phyloP scores from a whole-genome alignment of 352 stramenopile genomes.

The Nothophytophthora sp. region DNA sequence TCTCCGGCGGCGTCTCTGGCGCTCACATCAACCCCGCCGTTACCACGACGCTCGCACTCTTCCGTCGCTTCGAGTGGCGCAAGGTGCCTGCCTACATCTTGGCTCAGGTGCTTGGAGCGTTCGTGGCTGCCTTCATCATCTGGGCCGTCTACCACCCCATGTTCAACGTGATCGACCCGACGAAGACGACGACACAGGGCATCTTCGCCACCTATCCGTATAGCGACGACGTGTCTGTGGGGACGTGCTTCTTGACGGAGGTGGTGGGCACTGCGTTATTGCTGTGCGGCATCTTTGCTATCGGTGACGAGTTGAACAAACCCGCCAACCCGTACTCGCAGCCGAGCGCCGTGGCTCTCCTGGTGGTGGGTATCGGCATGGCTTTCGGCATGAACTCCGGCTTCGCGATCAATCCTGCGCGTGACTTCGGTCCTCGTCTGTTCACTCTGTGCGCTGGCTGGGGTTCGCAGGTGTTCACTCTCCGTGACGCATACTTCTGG shows the following conservation, averaged over 20 bases:
- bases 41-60: slow-evolving; percentile 35
- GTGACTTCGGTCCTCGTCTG: slow-evolving; percentile 32
- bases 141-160: slow-evolving; percentile 40
- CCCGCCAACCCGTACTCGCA: slow-evolving; percentile 22
- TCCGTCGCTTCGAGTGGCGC: slow-evolving; percentile 28
- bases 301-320: slow-evolving; percentile 33
- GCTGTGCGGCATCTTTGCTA: slow-evolving; percentile 35
- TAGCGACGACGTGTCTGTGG: slow-evolving; percentile 14
- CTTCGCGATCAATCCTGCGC: slow-evolving; percentile 17
- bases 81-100: slow-evolving; percentile 35
- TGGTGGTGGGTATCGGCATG: slow-evolving; percentile 44
- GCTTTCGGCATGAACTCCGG: slow-evolving; percentile 48
- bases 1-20: slow-evolving; percentile 30
- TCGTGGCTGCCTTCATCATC: slow-evolving; percentile 26
- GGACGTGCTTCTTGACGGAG: slow-evolving; percentile 26
- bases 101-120: slow-evolving; percentile 31
- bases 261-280: slow-evolving; percentile 29
- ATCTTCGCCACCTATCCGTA: slow-evolving; percentile 30
- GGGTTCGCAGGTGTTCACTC: slow-evolving; percentile 39
- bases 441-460: slow-evolving; percentile 36
- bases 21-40: slow-evolving; percentile 50
- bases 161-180: slow-evolving; percentile 31
- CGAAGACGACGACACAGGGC: slow-evolving; percentile 9
- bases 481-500: slow-evolving; percentile 45
- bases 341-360: slow-evolving; percentile 28